Base-by-base conservation (phyloP, 805 yeast genomes). In the Candida dajiaensis region DNA sequence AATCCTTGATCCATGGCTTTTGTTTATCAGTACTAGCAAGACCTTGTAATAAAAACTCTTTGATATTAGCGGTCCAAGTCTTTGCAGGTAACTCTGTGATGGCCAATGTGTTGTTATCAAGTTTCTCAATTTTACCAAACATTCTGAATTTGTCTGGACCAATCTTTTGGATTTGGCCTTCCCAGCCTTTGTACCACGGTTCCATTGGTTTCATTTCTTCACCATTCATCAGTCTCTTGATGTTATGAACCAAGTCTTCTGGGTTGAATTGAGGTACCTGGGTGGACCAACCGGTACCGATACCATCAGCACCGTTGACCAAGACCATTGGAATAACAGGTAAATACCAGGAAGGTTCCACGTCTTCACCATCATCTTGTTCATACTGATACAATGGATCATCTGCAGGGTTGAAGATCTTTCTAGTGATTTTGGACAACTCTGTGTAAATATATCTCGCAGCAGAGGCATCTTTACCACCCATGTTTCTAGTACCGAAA, bases 241-340 rank as follows among this genome's bases (percentile, higher is more conserved):
- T 70, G 57, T 94, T 94, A 2, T 66, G 69, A 22, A 89, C 89
- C 50, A 94, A 72, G 61, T 92, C 98, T 13, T 64, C 57, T 0
- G 99, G 99, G 62, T 94, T 89, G 68, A 78, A 92, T 37, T 87
- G 81, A 1, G 99, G 99, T 52, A 94, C 84, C 50, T 79, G 81
- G 1, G 98, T 89, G 53, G 96, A 87, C 97, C 98, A 94, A 54
- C 99, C 99, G 41, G 99, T 90, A 51, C 99, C 99, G 64, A 94
- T 94, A 70, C 99, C 99, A 67, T 94, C 99, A 9, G 92, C 76
- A 48, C 99, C 99, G 61, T 94, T 94, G 6, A 94, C 96, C 50
- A 94, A 73, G n/a, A 94, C 63, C 88, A 89, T 87, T 10, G 99
- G 99, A 36, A 94, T 56, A n/a, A 94, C 81, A 1, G 99, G 99